Percentiles rank a stretch among this genome's conserved stretches.
These are phyloP conservation scores for Coniochaeta sp. DNA, from an alignment of 2,329 filamentous ascomycete species.

Conservation along the genomic window DNA sequence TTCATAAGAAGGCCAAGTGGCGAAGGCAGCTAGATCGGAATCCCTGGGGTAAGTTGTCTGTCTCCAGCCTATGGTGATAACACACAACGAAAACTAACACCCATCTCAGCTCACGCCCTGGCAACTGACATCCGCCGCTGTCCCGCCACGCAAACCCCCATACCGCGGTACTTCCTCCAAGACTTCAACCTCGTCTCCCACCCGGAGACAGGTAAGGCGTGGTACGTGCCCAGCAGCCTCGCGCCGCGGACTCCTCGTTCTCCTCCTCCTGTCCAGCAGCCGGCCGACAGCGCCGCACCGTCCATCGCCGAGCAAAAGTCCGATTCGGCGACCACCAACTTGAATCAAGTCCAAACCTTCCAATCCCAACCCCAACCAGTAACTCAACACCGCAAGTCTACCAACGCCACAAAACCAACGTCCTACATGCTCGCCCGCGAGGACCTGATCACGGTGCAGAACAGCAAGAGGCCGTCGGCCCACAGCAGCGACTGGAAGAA, in stretches of 20 bases:
- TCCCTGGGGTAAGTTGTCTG: constrained; percentile 48
- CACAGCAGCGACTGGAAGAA: constrained; percentile 11
- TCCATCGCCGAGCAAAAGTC: neutral
- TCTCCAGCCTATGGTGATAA: neutral
- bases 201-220: constrained; percentile 43
- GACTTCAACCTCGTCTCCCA: constrained; percentile 50
- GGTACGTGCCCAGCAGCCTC: constrained; percentile 42
- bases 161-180: constrained; percentile 59
- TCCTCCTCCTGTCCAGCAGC: constrained; percentile 1
- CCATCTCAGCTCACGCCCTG: constrained; percentile 50
- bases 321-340: neutral
- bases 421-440: constrained; percentile 24
- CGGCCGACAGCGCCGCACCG: too few relatives aligned
- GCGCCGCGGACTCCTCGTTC: neutral
- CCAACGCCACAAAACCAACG: too few relatives aligned
- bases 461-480: constrained; percentile 3
- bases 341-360: neutral
- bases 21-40: constrained; percentile 54
- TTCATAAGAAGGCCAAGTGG: constrained; percentile 28
- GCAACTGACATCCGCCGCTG: constrained; percentile 54
- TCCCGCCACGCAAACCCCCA: constrained; percentile 31
- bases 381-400: too few relatives aligned
- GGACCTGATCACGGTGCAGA: constrained; percentile 18
- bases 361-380: too few relatives aligned
- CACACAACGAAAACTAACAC: constrained; percentile 3